phyloP scores from a whole-genome alignment of 129 eudicot species.

The Erigeron canadensis region DNA sequence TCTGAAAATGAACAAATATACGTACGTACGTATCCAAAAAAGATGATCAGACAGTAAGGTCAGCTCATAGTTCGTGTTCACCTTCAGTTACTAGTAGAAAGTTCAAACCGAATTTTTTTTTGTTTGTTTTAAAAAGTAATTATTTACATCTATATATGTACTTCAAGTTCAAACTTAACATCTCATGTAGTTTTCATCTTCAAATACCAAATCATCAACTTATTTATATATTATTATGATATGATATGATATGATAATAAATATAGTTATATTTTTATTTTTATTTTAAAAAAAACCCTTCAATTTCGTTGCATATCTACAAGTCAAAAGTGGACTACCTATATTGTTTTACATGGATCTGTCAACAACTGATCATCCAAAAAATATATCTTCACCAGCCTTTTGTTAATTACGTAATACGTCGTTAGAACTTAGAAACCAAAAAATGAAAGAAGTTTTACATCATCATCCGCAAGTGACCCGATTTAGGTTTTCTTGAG shows the following conservation, averaged over 20 bases:
- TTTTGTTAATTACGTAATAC: too few relatives aligned
- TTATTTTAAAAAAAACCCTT: too few relatives aligned
- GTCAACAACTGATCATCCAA: too few relatives aligned
- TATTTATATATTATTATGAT: too few relatives aligned
- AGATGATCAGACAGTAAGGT: background rate
- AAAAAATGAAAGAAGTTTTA: too few relatives aligned
- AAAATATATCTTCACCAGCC: too few relatives aligned
- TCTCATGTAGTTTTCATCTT: background rate
- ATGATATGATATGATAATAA: background rate
- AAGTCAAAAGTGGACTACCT: conserved; percentile 11
- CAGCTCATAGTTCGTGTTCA: background rate
- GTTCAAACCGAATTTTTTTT: conserved; percentile 2
- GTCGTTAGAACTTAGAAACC: too few relatives aligned
- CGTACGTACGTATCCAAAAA: background rate
- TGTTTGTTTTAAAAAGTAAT: background rate
- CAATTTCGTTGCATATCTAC: background rate
- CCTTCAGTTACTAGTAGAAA: background rate
- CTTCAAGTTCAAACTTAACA: conserved; percentile 5
- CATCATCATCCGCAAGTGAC: too few relatives aligned
- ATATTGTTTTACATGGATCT: too few relatives aligned
- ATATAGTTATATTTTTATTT: too few relatives aligned
- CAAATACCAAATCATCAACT: conserved; percentile 6
- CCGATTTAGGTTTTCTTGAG: too few relatives aligned
- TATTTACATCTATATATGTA: too few relatives aligned
- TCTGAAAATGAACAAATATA: background rate